Conservation (phyloP, 2,329 filamentous ascomycete species). For the Sclerotinia borealis region DNA sequence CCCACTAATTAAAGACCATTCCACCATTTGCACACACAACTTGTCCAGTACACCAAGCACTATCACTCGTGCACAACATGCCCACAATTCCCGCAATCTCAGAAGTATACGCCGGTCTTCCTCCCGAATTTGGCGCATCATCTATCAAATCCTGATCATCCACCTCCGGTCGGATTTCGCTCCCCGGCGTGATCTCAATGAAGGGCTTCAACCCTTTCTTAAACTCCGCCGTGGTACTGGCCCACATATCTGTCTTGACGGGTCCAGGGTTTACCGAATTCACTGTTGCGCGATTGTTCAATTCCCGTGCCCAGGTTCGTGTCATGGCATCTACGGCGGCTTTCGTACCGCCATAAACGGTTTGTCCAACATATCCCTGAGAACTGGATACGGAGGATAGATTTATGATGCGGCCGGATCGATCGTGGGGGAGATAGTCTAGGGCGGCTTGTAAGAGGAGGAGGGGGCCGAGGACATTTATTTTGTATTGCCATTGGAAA, state of each 20-base stretch:
- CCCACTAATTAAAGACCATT: conserved; percentile 46
- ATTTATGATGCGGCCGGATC: conserved; percentile 59
- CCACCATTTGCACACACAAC: conserved; percentile 78
- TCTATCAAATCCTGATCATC: conserved; percentile 58
- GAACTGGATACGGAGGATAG: conserved; percentile 52
- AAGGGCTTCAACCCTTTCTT: conserved; percentile 53
- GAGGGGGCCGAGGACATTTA: conserved; percentile 79
- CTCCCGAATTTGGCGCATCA: conserved; percentile 48
- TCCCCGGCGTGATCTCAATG: conserved; percentile 59
- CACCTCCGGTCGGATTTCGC: conserved; percentile 51
- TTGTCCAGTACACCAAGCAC: conserved; percentile 72
- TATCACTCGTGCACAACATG: conserved; percentile 67
- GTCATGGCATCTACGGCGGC: conserved; percentile 64
- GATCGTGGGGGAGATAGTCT: conserved; percentile 63
- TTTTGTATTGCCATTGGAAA: conserved; percentile 66
- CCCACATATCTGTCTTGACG: conserved; percentile 62
- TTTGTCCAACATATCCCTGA: conserved; percentile 52
- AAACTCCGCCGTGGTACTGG: conserved; percentile 49
- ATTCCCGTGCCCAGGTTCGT: conserved; percentile 58
- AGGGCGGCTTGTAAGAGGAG: conserved; percentile 68
- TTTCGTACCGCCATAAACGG: conserved; percentile 60
- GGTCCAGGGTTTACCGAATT: conserved; percentile 63
- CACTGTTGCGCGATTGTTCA: conserved; percentile 56
- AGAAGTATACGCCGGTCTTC: conserved; percentile 56
- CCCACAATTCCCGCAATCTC: conserved; percentile 73